Evolutionary conservation across 2,329 filamentous ascomycete genomes (phyloP), one percentile per base, ranked within the genome.

Genomic region (Botrytis fabae): DNA sequence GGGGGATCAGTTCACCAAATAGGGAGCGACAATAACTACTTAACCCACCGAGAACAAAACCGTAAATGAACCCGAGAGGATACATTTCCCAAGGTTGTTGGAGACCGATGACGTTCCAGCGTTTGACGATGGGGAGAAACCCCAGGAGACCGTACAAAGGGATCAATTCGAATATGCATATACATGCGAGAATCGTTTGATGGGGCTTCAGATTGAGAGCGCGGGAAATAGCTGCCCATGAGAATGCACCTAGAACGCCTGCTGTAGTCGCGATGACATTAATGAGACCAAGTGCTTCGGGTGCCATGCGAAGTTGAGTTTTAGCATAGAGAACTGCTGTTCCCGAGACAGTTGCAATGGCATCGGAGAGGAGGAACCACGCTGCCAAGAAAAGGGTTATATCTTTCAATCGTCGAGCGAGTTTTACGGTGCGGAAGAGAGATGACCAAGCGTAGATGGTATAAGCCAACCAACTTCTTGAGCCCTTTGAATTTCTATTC

Each of bases 61-160:
- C 96, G 81, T 97, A 98, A 25, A 98, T 89, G 4, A 93, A 92
- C 0, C 94, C 95, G 1, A 99, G 84, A 0, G 93, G 93, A 79
- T 96, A 98, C 92, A 99, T 98, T 79, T 99, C 96, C 93, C 94
- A 97, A 1, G 93, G 90, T 81, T 96, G 91, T 81, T 97, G 95
- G 20, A 99, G 85, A 2, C 96, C 96, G 51, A 94, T 84, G 9
- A 93, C 89, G 0, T 94, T 95, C 82, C 92, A 89, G 16, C 86
- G 84, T 78, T 90, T 87, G 65, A 98, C 87, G 14, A 93, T 90
- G 0, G 95, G 94, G 28, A 98, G 86, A 79, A 95, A 98, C 0
- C 95, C 95, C 32, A 97, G 83, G 22, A 99, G 85, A 0, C 95
- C 95, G 80, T 99, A 99, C 0, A 98, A 80, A 0, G 96, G 96